Base-by-base conservation (phyloP, 2,329 filamentous ascomycete species). In the Hypomyces perniciosus region DNA sequence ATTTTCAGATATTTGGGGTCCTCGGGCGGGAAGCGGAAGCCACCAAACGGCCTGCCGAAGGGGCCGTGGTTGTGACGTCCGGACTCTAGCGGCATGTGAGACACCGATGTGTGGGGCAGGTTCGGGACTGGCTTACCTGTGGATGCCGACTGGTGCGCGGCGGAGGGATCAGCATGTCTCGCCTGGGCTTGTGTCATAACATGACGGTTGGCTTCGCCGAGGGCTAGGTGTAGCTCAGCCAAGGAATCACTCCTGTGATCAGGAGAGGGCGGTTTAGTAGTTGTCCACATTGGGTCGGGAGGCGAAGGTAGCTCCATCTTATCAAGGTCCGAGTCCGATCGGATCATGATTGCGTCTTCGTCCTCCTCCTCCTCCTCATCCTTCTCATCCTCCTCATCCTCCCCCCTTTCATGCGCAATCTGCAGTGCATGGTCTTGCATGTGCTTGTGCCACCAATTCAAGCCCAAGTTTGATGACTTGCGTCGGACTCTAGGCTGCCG, bases 341-440 rank as follows among this genome's bases (percentile, higher is more conserved):
- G 61, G 62, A 67, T 53, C 7, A 59, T 55, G 26, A 46, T 42
- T 31, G 43, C 50, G 34, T 48, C 51, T 37, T 56, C 53, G 38
- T 56, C 57, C 28, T 54, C 47, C 10, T 58, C 54, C 27, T 51
- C 51, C 27, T 68, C 63, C 26, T 64, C 52, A 13, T 57, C 57
- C 13, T 52, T 46, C 6, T 57, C 52, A 31, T 55, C 48, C 26
- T 67, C 61, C 39, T 57, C 62, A 31, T 62, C 58, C 2, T 60
- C 60, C 27, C 52, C 57, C 28, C 70, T 69, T 39, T 75, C 74
- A 58, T 76, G 70, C 54, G 83, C 77, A 44, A 84, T 66, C 59
- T 84, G 75, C 58, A 88, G 81, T 46, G 84, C 86, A 67, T 92
- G 86, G 59, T 84, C 79, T 59, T 88, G 86, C 86, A 93, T 88